Evolutionary conservation across 768 basidiomycete genomes (phyloP).

Genomic region (Neoboletus brunneissimus): DNA sequence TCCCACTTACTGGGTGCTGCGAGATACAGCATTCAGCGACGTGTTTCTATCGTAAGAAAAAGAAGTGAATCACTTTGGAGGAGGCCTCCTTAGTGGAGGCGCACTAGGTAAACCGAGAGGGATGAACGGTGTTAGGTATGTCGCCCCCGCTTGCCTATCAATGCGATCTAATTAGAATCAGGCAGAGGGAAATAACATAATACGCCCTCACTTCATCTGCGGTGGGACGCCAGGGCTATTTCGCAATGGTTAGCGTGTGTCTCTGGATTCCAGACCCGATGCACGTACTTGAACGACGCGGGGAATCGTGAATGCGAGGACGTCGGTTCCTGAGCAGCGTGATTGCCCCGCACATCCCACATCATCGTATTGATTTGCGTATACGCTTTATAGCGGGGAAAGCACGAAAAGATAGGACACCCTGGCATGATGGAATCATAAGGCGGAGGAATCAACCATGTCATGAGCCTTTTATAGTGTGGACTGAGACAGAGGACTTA

Average conservation of each 20-base stretch:
- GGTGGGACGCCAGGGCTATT: conserved; percentile 11
- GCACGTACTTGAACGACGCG: conserved; percentile 18
- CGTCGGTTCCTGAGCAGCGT: conserved; percentile 10
- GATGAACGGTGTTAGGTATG: conserved; percentile 16
- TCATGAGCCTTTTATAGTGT: conserved; percentile 26
- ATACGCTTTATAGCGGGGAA: conserved; percentile 34
- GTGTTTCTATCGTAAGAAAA: neutral
- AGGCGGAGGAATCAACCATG: conserved; percentile 2
- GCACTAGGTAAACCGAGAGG: conserved; percentile 19
- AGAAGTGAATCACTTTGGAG: conserved; percentile 20
- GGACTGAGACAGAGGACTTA: conserved; percentile 11
- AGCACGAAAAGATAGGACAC: conserved; percentile 30
- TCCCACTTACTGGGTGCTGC: conserved; percentile 27
- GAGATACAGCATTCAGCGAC: conserved; percentile 5
- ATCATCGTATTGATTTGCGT: conserved; percentile 30
- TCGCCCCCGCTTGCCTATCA: conserved; percentile 15
- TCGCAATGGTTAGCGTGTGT: neutral
- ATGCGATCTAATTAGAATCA: neutral
- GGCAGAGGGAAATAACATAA: neutral
- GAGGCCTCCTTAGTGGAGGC: conserved; percentile 14
- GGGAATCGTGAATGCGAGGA: conserved; percentile 17
- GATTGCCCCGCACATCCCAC: conserved; percentile 29
- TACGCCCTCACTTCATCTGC: conserved; percentile 12
- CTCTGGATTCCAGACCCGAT: neutral
- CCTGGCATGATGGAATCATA: conserved; percentile 25